These are phyloP conservation scores for Cinnamomum micranthum DNA, from an alignment of 164 flowering plant species.

Conservation along the genomic window DNA sequence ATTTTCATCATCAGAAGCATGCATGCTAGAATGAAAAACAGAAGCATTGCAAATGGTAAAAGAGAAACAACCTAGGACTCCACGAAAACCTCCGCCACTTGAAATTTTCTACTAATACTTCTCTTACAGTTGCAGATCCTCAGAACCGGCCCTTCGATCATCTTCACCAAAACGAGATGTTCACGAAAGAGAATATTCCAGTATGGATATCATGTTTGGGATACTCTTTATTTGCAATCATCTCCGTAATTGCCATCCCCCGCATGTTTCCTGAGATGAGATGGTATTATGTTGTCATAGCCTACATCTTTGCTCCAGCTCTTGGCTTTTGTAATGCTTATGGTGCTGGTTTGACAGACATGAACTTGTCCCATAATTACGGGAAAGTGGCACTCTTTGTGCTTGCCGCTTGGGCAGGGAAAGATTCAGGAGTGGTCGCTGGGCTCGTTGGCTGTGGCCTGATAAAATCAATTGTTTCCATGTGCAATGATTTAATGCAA, in stretches of 20 bases:
- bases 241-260: slow-evolving; percentile 74
- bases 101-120: slow-evolving; percentile 1
- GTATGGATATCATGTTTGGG: slow-evolving; percentile 62
- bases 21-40: slow-evolving; percentile 24
- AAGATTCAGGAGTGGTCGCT: slow-evolving; percentile 67
- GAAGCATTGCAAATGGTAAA: slow-evolving; percentile 36
- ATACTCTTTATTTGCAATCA: slow-evolving; percentile 44
- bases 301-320: slow-evolving; percentile 76
- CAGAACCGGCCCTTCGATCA: slow-evolving; percentile 35
- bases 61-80: background rate
- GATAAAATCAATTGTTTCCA: slow-evolving; percentile 67
- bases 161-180: slow-evolving; percentile 49
- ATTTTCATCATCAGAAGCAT: slow-evolving; percentile 36
- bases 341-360: slow-evolving; percentile 88
- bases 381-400: slow-evolving; percentile 86
- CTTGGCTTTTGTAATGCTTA: slow-evolving; percentile 94
- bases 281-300: slow-evolving; percentile 75
- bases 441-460: slow-evolving; percentile 85
- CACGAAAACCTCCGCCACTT: background rate
- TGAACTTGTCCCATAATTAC: slow-evolving; percentile 86
- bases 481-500: slow-evolving; percentile 84
- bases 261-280: slow-evolving; percentile 73
- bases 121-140: slow-evolving; percentile 31
- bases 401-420: slow-evolving; percentile 62
- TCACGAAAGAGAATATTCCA: slow-evolving; percentile 68